phyloP scores from a whole-genome alignment of 345 rosid genomes.

The Odontarrhena argentea region DNA sequence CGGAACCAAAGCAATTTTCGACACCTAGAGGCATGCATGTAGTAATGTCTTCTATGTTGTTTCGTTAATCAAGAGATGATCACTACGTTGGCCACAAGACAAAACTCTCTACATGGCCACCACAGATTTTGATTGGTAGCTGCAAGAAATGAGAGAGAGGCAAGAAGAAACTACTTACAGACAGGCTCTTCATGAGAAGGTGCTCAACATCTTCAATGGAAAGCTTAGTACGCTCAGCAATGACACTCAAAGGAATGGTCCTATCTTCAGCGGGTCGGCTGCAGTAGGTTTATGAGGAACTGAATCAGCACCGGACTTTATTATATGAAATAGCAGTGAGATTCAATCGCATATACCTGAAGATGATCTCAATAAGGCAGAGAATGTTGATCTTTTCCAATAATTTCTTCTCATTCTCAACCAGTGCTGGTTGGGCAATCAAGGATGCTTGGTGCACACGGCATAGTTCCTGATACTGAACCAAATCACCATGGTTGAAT shows the following conservation, averaged over 20 bases:
- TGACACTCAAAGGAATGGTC: slow-evolving; percentile 78
- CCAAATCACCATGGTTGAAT: slow-evolving; percentile 85
- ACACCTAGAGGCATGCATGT: background rate
- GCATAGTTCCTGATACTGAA: slow-evolving; percentile 83
- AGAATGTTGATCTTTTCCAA: slow-evolving; percentile 97
- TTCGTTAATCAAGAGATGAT: background rate
- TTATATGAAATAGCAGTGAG: background rate
- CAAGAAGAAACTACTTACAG: slow-evolving; percentile 61
- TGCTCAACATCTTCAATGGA: slow-evolving; percentile 88
- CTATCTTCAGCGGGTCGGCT: slow-evolving; percentile 99
- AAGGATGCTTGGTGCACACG: slow-evolving; percentile 79
- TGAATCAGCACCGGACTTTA: background rate
- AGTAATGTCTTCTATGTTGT: background rate
- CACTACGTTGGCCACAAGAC: background rate
- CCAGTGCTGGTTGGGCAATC: slow-evolving; percentile 91
- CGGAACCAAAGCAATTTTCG: background rate
- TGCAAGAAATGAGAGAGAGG: slow-evolving; percentile 20
- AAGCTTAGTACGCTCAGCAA: slow-evolving; percentile 91
- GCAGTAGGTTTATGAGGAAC: slow-evolving; percentile 26
- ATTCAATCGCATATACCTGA: slow-evolving; percentile 58
- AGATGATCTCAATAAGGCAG: slow-evolving; percentile 95
- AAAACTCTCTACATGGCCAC: background rate
- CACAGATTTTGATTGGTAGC: slow-evolving; percentile 8
- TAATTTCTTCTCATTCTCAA: slow-evolving; percentile 85
- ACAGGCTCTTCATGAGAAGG: slow-evolving; percentile 96